Evolutionary conservation across 2,329 filamentous ascomycete genomes (phyloP), one percentile per base, ranked within the genome.

Genomic region (Xylaria sp.): DNA sequence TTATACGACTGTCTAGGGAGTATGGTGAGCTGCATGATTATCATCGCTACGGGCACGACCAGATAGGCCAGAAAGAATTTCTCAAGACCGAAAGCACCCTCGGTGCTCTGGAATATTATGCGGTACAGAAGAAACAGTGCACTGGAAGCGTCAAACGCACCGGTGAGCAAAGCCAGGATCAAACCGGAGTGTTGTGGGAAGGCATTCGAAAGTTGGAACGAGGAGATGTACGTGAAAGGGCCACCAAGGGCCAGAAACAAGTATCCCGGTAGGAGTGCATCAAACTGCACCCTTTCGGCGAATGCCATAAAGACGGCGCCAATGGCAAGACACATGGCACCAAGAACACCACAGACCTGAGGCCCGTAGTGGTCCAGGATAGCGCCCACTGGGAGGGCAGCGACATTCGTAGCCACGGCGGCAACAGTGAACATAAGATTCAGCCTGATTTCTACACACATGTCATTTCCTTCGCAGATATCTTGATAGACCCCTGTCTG

Each of bases 371-470:
- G 83, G 76, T 97, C 93, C 21, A 97, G 84, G 44, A 96, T 89
- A 2, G 91, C 91, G 46, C 93, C 93, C 10, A 96, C 87, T 2
- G 93, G 91, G 6, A 97, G 82, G 11, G 93, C 93, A 40, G 88
- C 91, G 11, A 96, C 90, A 71, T 97, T 97, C 38, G 93, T 96
- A 6, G 86, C 90, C 9, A 96, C 92, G 13, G 92, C 93, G 11
- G 93, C 93, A 40, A 93, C 85, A 5, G 92, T 96, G 80, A 97
- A 97, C 91, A 96, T 96, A 67, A 97, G 80, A 74, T 97, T 97
- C 58, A 97, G 83, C 61, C 82, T 83, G 54, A 87, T 85, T 70
- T 86, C 85, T 60, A 81, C 77, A 72, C 76, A 85, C n/a, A 74
- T 78, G 27, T 81, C 70, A 27, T 63, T 69, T 37, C 72, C 72